These are phyloP conservation scores for Ustilago tritici DNA, from an alignment of 1,284 basidiomycete species.

Conservation along the genomic window DNA sequence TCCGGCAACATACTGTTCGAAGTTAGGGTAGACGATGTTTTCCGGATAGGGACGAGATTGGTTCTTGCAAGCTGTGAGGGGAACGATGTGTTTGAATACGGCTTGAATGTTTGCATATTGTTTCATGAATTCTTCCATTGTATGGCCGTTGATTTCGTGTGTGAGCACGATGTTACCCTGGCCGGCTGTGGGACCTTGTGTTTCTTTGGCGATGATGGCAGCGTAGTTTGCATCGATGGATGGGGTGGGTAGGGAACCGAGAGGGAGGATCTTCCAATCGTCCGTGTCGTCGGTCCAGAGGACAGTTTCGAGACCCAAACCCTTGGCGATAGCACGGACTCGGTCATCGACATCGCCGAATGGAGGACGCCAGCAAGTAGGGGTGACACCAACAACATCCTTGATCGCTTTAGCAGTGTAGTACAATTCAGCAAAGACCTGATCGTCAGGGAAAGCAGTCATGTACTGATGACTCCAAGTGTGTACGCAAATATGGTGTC, in stretches of 20 bases:
- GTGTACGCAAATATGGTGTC: conserved; percentile 65
- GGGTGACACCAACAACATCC: conserved; percentile 72
- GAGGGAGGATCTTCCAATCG: conserved; percentile 71
- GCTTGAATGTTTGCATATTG: conserved; percentile 61
- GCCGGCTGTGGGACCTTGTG: conserved; percentile 70
- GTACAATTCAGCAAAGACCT: conserved; percentile 74
- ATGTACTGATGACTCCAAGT: conserved; percentile 72
- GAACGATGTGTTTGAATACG: conserved; percentile 66
- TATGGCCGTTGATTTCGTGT: conserved; percentile 65
- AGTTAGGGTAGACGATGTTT: conserved; percentile 68
- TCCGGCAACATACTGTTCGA: conserved; percentile 56
- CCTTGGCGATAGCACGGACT: conserved; percentile 72
- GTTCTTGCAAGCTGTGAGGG: conserved; percentile 67
- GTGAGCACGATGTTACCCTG: conserved; percentile 69
- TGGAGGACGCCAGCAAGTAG: conserved; percentile 72
- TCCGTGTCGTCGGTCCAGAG: conserved; percentile 73
- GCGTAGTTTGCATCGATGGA: conserved; percentile 72
- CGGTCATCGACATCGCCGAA: conserved; percentile 74
- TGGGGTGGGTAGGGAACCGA: conserved; percentile 65
- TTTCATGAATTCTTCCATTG: conserved; percentile 63
- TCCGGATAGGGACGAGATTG: conserved; percentile 71
- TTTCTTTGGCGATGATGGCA: conserved; percentile 68
- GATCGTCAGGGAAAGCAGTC: conserved; percentile 72
- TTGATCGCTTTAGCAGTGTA: conserved; percentile 73
- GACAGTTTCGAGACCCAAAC: conserved; percentile 72